These are phyloP conservation scores for Umbelopsis sp. DNA, from an alignment of 371 early-diverging fungal genomes.

Conservation along the genomic window DNA sequence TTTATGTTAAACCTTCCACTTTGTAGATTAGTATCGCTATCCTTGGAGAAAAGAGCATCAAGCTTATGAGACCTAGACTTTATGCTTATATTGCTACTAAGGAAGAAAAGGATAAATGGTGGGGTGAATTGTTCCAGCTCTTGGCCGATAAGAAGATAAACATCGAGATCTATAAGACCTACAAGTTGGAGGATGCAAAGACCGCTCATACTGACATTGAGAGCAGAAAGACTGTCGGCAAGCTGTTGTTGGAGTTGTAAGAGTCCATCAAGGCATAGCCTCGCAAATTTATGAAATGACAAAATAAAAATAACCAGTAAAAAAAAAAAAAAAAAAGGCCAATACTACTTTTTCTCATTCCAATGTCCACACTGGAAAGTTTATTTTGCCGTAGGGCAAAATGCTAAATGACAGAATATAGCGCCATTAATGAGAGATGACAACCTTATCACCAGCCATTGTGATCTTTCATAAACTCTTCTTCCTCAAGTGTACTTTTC, in stretches of 20 bases:
- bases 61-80: slow-evolving; percentile 79
- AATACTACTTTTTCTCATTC: too few species aligned
- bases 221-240: slow-evolving; percentile 76
- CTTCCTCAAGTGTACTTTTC: slow-evolving; percentile 52
- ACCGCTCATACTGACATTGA: slow-evolving; percentile 86
- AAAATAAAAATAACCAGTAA: too few species aligned
- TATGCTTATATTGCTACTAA: slow-evolving; percentile 70
- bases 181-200: slow-evolving; percentile 71
- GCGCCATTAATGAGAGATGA: not conserved
- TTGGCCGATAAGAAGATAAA: slow-evolving; percentile 59
- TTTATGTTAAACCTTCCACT: not conserved
- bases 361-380: too few species aligned
- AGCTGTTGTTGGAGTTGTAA: slow-evolving; percentile 65
- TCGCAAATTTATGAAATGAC: too few species aligned
- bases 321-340: too few species aligned
- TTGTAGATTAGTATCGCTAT: slow-evolving; percentile 59
- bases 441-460: slow-evolving; percentile 17
- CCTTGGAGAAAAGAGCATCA: slow-evolving; percentile 72
- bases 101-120: slow-evolving; percentile 71
- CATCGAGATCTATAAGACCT: slow-evolving; percentile 73
- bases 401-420: not conserved
- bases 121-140: slow-evolving; percentile 62
- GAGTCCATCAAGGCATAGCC: not conserved
- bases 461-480: slow-evolving; percentile 32
- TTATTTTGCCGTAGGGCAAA: not conserved